A percentile compares a stretch with the other conserved stretches of the same genome.
Conservation (phyloP, 73 alveolate species). For the Symbiodinium natans region DNA sequence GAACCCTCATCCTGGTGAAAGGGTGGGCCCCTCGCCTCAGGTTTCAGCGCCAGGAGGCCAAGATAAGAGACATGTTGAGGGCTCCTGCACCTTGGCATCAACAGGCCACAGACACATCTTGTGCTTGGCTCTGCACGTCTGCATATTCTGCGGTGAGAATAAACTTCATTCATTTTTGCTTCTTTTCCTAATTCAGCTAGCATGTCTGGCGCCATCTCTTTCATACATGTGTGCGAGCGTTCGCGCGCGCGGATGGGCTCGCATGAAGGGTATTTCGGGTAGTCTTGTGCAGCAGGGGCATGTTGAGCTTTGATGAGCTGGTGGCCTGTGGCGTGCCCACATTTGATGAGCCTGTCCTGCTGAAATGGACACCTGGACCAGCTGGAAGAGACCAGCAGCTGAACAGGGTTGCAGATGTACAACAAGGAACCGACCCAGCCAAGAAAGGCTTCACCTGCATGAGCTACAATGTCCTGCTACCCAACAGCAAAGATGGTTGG, state of each 20-base stretch:
- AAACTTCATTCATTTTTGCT: too few species aligned
- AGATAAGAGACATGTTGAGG: neutral
- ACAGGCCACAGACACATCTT: too few species aligned
- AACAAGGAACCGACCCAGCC: too few species aligned
- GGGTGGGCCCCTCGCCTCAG: too few species aligned
- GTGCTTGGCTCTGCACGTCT: too few species aligned
- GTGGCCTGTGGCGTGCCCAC: slow-evolving; percentile 22
- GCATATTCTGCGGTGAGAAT: too few species aligned
- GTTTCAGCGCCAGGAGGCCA: neutral
- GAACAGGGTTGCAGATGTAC: neutral
- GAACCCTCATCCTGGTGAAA: too few species aligned
- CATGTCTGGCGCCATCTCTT: too few species aligned
- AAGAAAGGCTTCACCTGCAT: slow-evolving; percentile 16
- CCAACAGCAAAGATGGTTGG: slow-evolving; percentile 92
- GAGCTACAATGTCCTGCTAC: slow-evolving; percentile 89
- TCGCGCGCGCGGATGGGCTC: too few species aligned
- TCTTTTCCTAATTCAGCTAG: too few species aligned
- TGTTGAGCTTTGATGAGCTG: neutral
- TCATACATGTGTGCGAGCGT: too few species aligned
- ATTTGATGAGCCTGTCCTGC: neutral
- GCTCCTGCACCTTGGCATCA: slow-evolving; percentile 1
- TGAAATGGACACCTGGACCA: neutral
- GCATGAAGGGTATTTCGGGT: too few species aligned
- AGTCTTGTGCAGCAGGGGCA: neutral
- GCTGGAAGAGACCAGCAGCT: neutral